Evolutionary conservation across 306 rosid genomes (phyloP), one percentile per base, ranked within the genome.

Genomic region (Arachis hypogaea): DNA sequence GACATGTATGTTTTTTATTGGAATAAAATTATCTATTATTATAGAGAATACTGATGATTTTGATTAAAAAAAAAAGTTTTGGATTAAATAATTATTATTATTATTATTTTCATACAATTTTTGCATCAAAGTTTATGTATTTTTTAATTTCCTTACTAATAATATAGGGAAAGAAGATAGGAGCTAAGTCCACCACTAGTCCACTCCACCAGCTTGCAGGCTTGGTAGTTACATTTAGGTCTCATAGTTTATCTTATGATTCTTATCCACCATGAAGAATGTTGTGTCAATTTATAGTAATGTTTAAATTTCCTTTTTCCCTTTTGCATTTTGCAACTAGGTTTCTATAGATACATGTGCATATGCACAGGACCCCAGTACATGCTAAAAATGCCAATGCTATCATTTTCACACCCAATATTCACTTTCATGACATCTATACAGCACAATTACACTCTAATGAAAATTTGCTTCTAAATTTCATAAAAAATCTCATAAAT

Each of bases 301-400:
- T 30, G 1, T 22, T 33, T 33, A 2, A 33, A 33, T 33, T 33
- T 33, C 3, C 4, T 33, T 44, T 46, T 54, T 66, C 9, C 76
- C 74, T 29, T 81, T 65, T 61, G 63, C 62, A 54, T 60, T 55
- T 54, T 71, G 76, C 81, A 65, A 69, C 56, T 60, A 33, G 11
- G 78, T 46, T 60, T 22, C 57, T 43, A 43, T 33, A 11, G 41
- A 76, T 43, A 61, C 69, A 71, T 14, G 44, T 65, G 75, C 85
- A 75, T 55, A 75, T 74, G 83, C 85, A 70, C 11, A 66, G 80
- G 83, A 44, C 66, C 84, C 78, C 78, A 77, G 70, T 65, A 69
- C 66, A 80, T 61, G 55, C 56, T 57, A 65, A 60, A 77, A 65
- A 77, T 6, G 70, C 77, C 81, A 82, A 74, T 63, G 42, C 66